Base-by-base conservation (phyloP, 2,329 filamentous ascomycete species). In the Aspergillus nomiae region DNA sequence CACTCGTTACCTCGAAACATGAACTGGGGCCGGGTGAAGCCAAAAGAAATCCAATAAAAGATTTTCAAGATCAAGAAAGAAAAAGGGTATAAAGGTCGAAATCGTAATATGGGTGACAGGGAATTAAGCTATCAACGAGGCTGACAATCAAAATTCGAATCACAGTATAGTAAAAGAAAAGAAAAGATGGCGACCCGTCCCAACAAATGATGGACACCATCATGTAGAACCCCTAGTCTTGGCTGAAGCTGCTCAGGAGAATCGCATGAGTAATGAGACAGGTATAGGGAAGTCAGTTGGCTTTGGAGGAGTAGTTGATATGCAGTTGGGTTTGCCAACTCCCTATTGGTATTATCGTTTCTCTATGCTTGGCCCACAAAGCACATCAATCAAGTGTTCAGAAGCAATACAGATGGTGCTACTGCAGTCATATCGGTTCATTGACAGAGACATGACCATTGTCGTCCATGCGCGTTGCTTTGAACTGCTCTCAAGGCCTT, bases 1-100 rank as follows among this genome's bases (percentile, higher is more conserved):
- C 28, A 48, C 57, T 59, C 59, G 53, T 61, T 61, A 53, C 46
- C 53, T 59, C 38, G 46, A 36, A 30, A 60, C 60, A 57, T 26
- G 26, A 50, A 36, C 45, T 58, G 30, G 43, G 46, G 4, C 36
- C 50, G 26, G 58, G 53, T 45, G 19, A 58, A 62, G 53, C 46
- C 53, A 56, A 50, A 58, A 59, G 32, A 61, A 50, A 26, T 30
- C 54, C 26, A 45, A 21, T 14, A 56, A 19, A 38, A 45, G 6
- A 21, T 61, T 36, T 36, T 36, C 19, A n/a, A 34, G 6, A 32
- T 26, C 24, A 19, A 48, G 59, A 46, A 53, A 41, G 32, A 19
- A 41, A 54, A 58, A 58, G 45, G 48, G 58, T 59, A 59, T 59
- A 53, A 32, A 43, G 56, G 43, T 50, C 36, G 38, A n/a, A 57